Conservation (phyloP, 495 filamentous ascomycete species). For the Aspergillus saccharolyticus region DNA sequence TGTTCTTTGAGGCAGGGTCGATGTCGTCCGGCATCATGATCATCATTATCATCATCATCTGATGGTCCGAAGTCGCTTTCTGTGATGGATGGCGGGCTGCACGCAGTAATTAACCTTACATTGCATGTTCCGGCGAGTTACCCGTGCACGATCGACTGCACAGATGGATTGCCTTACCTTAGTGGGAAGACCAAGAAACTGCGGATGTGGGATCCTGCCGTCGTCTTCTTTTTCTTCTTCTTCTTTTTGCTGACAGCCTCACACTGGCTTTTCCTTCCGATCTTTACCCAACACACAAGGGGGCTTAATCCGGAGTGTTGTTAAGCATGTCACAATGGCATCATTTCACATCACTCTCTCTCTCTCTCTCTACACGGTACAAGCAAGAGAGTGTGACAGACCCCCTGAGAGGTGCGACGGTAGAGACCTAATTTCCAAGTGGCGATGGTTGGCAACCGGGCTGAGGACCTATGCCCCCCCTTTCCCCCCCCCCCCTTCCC, state of each 20-base stretch:
- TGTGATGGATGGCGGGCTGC: constrained; percentile 9
- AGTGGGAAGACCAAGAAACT: background rate
- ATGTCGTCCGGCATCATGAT: too few relatives aligned
- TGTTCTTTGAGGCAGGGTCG: background rate
- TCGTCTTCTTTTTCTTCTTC: background rate
- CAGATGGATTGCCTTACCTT: background rate
- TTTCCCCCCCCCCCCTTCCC: too few relatives aligned
- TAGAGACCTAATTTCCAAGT: too few relatives aligned
- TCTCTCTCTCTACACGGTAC: too few relatives aligned
- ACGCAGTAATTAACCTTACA: constrained; percentile 29
- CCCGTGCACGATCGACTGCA: constrained; percentile 22
- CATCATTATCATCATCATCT: too few relatives aligned
- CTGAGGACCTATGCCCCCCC: constrained; percentile 2
- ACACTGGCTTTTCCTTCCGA: too few relatives aligned
- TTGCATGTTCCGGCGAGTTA: constrained; percentile 23
- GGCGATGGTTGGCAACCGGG: background rate
- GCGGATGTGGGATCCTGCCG: background rate
- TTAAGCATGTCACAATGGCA: background rate
- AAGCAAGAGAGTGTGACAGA: background rate
- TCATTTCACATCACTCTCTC: background rate
- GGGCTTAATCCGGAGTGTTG: background rate
- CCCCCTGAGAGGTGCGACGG: background rate
- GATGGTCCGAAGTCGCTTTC: background rate
- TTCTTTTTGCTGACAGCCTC: too few relatives aligned
- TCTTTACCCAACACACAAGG: background rate